phyloP scores from a whole-genome alignment of 306 rosid genomes.

The Potentilla sterilis region DNA sequence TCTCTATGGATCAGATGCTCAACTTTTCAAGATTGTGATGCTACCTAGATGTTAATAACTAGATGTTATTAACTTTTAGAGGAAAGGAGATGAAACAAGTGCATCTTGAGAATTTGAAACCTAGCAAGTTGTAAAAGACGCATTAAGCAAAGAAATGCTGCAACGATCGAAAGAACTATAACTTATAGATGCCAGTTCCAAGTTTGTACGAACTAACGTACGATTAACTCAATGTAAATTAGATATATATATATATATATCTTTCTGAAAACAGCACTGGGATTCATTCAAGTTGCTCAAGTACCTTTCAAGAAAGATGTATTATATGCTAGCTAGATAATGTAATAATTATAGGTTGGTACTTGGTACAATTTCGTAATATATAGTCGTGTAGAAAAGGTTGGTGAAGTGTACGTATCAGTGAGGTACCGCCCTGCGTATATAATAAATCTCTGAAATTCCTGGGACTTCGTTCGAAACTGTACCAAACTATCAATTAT shows the following conservation, averaged over 20 bases:
- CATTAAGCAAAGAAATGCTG: neutral
- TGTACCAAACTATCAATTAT: neutral
- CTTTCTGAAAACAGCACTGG: neutral
- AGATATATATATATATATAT: neutral
- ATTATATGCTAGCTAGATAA: neutral
- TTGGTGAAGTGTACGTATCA: neutral
- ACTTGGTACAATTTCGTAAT: neutral
- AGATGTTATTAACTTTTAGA: neutral
- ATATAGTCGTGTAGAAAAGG: neutral
- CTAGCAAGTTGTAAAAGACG: neutral
- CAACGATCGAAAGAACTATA: neutral
- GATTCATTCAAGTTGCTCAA: neutral
- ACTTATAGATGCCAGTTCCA: neutral
- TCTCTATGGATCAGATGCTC: slow-evolving; percentile 10
- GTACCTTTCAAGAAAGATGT: neutral
- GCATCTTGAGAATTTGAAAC: neutral
- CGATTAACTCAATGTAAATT: neutral
- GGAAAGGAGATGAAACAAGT: neutral
- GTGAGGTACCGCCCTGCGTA: neutral
- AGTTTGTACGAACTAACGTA: neutral
- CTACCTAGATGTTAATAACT: neutral
- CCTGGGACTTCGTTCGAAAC: neutral
- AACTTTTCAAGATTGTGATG: slow-evolving; percentile 17
- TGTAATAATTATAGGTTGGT: neutral
- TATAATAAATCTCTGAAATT: neutral